These are phyloP conservation scores for Calonectria fujianensis DNA, from an alignment of 2,329 filamentous ascomycete species.

Conservation along the genomic window DNA sequence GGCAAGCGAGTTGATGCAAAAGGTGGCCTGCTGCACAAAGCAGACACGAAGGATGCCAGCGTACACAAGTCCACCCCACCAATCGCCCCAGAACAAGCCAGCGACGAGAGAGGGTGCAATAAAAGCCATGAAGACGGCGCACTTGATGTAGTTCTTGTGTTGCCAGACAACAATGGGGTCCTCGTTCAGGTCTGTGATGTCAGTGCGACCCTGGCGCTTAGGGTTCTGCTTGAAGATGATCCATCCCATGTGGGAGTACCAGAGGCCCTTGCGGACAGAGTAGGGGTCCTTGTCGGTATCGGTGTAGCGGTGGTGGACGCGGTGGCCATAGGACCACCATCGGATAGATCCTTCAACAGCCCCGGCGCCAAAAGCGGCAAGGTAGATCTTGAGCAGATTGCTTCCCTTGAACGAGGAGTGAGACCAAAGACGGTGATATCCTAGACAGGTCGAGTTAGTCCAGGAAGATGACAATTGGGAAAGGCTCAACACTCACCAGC, in stretches of 20 bases:
- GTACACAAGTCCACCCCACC: conserved; percentile 87
- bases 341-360: conserved; percentile 90
- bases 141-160: conserved; percentile 89
- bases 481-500: conserved; percentile 72
- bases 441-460: conserved; percentile 42
- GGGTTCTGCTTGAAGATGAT: conserved; percentile 96
- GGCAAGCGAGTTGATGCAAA: conserved; percentile 93
- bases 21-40: conserved; percentile 93
- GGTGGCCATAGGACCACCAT: conserved; percentile 72
- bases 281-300: conserved; percentile 95
- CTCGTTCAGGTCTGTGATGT: conserved; percentile 91
- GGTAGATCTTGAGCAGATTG: conserved; percentile 85
- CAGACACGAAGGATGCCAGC: conserved; percentile 90
- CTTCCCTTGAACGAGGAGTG: conserved; percentile 89
- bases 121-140: conserved; percentile 85
- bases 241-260: conserved; percentile 88
- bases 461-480: conserved; percentile 13
- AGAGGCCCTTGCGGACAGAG: conserved; percentile 89
- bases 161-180: conserved; percentile 91
- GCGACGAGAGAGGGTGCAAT: conserved; percentile 84
- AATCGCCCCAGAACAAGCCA: conserved; percentile 88
- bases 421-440: conserved; percentile 84
- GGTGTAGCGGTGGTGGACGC: conserved; percentile 92
- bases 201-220: conserved; percentile 89
- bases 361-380: conserved; percentile 87